Base-by-base conservation (phyloP, 2,329 filamentous ascomycete species). In the Chaetoscypha palmicola region DNA sequence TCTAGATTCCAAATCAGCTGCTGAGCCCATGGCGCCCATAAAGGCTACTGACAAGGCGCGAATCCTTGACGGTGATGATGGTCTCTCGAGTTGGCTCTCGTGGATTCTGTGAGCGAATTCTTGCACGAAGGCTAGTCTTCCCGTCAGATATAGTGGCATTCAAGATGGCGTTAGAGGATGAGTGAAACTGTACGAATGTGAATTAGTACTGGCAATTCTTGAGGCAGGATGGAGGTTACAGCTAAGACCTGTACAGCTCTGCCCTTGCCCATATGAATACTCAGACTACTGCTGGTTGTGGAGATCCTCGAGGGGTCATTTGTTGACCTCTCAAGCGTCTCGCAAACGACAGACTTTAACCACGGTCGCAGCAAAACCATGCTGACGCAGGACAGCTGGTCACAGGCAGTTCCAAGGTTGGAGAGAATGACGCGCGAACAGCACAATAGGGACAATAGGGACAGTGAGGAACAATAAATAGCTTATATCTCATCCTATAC, bases 1-100 rank as follows among this genome's bases (percentile, higher is more conserved):
- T 16, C 39, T 35, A 23, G n/a, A 31, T 28, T 36, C 9, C n/a
- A 23, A 24, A 33, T 50, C 34, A 45, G 41, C 17, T 2, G 20
- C 21, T 12, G n/a, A 35, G 31, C 9, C 12, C 3, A 5, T 10
- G 5, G n/a, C 16, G 16, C 21, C 32, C 23, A 12, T 22, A 19
- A 17, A 19, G 12, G 14, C n/a, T n/a, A 35, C 41, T 45, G 44
- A 56, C 52, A 14, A 55, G 10, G 8, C 43, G 38, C 30, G 38
- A 56, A 12, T 47, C 38, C 14, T 30, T 31, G 4, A 51, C 39
- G 11, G 8, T 24, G 20, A 54, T 41, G 2, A 52, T 20, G 11
- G 32, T 44, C 3, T 51, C 50, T 14, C 19, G 8, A 19, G 26
- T 44, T 4, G 38, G 36, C 3, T 46, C 28, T 24, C 23, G 12